Base-by-base conservation (phyloP, 768 basidiomycete genomes). In the Gymnopilus dilepis region DNA sequence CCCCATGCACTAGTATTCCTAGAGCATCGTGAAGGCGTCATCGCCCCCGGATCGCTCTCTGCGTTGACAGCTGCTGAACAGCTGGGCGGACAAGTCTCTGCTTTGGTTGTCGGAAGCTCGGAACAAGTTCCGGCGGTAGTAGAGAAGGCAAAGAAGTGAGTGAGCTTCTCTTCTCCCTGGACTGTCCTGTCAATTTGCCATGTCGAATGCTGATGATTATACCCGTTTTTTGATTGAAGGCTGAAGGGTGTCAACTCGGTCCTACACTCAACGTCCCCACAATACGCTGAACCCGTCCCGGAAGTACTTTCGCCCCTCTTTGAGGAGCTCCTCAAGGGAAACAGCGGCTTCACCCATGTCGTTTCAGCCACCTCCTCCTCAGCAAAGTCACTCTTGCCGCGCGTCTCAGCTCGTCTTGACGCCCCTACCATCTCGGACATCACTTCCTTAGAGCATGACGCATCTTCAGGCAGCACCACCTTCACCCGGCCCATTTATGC, bases 401-500 rank as follows among this genome's bases (percentile, higher is more conserved):
- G 97, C 62, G 87, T 97, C 9, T 94, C 97, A 0, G 97, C 94
- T 12, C 82, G 80, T 63, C 85, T 99, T n/a, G 88, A 97, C 74
- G 85, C 90, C 21, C 94, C 95, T 6, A 94, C 94, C 62, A 84
- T 97, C 62, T 95, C 95, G 33, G 96, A 99, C 75, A 86, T 99
- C 67, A 92, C 89, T 33, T 90, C 90, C 13, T 79, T 98, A 65
- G 82, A 88, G 40, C 88, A 94, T 72, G 90, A 94, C 69, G 58
- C 76, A 28, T 74, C 88, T 3, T 86, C 87, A 33, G 89, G 90
- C 65, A 84, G 81, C 67, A 94, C 94, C 38, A 93, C 88, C 1
- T 99, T 96, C 74, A 88, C 91, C 4, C 91, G 97, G 24, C 95
- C 94, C 26, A 97, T 99, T 69, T 99, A 99, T 69, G 97, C 97